These are phyloP conservation scores for Hemileccinum rubropunctum DNA, from an alignment of 768 basidiomycete genomes.

Conservation along the genomic window DNA sequence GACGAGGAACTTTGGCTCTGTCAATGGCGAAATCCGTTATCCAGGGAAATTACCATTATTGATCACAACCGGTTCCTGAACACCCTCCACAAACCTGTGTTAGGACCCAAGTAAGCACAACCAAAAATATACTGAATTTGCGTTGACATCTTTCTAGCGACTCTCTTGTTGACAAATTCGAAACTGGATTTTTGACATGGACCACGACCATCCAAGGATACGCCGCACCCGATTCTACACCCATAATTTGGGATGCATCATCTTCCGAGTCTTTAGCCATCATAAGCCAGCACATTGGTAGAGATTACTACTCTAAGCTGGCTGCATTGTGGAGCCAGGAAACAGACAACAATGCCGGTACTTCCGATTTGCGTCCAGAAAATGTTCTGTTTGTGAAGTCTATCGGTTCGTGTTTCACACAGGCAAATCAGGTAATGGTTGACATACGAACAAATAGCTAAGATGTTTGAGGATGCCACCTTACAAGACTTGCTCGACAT, in stretches of 20 bases:
- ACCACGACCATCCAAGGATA: constrained; percentile 62
- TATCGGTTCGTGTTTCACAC: constrained; percentile 37
- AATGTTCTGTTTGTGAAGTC: constrained; percentile 49
- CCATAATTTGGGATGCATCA: constrained; percentile 50
- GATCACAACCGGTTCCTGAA: constrained; percentile 50
- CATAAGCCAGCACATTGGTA: constrained; percentile 45
- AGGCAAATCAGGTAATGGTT: constrained; percentile 41
- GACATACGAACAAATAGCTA: constrained; percentile 44
- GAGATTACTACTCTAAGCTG: constrained; percentile 60
- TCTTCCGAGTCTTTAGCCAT: constrained; percentile 52
- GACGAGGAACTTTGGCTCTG: constrained; percentile 69
- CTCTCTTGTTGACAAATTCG: constrained; percentile 68
- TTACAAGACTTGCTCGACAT: constrained; percentile 52
- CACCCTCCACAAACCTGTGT: constrained; percentile 42
- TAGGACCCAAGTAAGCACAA: constrained; percentile 34
- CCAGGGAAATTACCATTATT: constrained; percentile 42
- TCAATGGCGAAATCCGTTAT: constrained; percentile 66
- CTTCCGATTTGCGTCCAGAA: constrained; percentile 56
- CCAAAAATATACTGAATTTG: neutral
- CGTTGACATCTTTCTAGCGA: constrained; percentile 32
- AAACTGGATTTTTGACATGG: constrained; percentile 82
- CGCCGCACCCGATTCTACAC: constrained; percentile 27
- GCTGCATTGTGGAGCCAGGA: constrained; percentile 78
- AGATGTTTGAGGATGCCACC: constrained; percentile 55
- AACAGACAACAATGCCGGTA: constrained; percentile 52